These are phyloP conservation scores for Penicillium robsamsonii DNA, from an alignment of 495 filamentous ascomycete species.

Conservation along the genomic window DNA sequence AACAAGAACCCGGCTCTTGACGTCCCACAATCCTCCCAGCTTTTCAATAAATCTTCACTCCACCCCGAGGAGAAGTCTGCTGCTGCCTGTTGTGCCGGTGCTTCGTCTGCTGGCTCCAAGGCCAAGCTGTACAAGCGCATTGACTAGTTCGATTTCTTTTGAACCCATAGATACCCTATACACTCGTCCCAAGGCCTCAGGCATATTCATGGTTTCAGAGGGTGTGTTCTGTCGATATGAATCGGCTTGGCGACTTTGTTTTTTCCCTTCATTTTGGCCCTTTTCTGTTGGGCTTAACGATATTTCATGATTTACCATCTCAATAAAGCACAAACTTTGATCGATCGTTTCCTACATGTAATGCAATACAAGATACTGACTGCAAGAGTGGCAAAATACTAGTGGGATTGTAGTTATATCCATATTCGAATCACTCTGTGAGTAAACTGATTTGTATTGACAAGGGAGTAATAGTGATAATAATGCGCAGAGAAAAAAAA, in stretches of 20 bases:
- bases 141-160: constrained; percentile 22
- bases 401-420: background rate
- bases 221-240: background rate
- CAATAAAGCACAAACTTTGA: background rate
- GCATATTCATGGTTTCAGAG: background rate
- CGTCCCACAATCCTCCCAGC: constrained; percentile 55
- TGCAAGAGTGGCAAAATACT: background rate
- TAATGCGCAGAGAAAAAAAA: background rate
- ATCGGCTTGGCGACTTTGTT: background rate
- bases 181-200: background rate
- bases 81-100: constrained; percentile 25
- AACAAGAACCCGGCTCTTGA: constrained; percentile 71
- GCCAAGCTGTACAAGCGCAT: constrained; percentile 41
- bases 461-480: background rate
- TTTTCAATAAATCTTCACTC: constrained; percentile 43
- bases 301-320: background rate
- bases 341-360: background rate
- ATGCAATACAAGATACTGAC: too few relatives aligned
- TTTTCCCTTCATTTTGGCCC: background rate
- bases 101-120: constrained; percentile 25
- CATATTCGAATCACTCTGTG: background rate
- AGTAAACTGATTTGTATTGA: background rate
- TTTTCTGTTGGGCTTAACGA: background rate
- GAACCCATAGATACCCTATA: constrained; percentile 9
- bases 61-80: constrained; percentile 23